Evolutionary conservation across 2,329 filamentous ascomycete genomes (phyloP).

Genomic region (Xylariales sp.): DNA sequence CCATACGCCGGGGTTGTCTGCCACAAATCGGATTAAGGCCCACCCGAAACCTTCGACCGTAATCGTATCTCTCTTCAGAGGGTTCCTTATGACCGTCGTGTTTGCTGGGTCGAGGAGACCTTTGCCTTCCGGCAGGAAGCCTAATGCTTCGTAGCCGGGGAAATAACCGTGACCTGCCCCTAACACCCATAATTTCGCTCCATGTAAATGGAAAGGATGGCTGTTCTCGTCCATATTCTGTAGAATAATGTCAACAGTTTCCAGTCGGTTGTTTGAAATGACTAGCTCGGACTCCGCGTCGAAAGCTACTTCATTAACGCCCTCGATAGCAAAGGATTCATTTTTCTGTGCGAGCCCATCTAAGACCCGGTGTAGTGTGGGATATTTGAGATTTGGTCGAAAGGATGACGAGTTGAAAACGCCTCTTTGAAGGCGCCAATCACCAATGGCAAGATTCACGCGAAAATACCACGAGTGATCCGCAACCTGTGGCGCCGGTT

Average conservation of each 20-base stretch:
- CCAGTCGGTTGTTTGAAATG: conserved; percentile 61
- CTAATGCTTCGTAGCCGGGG: conserved; percentile 55
- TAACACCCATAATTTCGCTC: conserved; percentile 67
- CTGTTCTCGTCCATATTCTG: conserved; percentile 72
- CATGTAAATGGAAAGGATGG: conserved; percentile 76
- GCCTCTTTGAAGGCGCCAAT: conserved; percentile 67
- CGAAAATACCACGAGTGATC: conserved; percentile 66
- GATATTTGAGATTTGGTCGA: conserved; percentile 59
- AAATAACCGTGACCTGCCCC: conserved; percentile 73
- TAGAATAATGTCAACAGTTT: conserved; percentile 68
- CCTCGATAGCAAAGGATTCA: conserved; percentile 61
- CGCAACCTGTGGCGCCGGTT: conserved; percentile 58
- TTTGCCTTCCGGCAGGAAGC: conserved; percentile 49
- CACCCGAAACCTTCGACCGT: conserved; percentile 62
- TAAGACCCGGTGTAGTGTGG: conserved; percentile 63
- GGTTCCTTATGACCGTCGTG: conserved; percentile 51
- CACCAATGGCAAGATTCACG: conserved; percentile 69
- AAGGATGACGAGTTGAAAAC: conserved; percentile 69
- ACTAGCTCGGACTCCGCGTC: conserved; percentile 60
- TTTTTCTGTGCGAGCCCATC: conserved; percentile 57
- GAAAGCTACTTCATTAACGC: conserved; percentile 63
- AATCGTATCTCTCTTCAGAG: conserved; percentile 60
- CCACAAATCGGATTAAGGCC: conserved; percentile 60
- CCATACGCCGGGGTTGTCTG: conserved; percentile 62
- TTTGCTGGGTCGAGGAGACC: conserved; percentile 53